These are phyloP conservation scores for Globisporangium irregulare DNA, from an alignment of 352 stramenopile species.

Conservation along the genomic window DNA sequence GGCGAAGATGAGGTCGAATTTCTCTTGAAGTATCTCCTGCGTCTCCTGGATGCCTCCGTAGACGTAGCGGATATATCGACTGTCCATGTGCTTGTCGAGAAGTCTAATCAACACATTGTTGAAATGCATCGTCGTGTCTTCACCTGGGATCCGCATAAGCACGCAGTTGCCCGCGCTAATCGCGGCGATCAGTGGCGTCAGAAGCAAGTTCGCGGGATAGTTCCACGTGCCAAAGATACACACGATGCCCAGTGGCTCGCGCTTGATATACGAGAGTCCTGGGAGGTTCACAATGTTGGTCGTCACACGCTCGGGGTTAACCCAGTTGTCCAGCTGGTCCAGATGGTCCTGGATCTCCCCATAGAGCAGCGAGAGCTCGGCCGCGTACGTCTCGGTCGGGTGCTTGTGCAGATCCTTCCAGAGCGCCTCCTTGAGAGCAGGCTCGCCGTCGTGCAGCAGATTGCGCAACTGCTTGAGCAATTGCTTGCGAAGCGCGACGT, in stretches of 20 bases:
- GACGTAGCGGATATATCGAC: conserved; percentile 75
- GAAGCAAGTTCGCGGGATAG: conserved; percentile 80
- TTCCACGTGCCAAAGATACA: conserved; percentile 93
- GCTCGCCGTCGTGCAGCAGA: conserved; percentile 57
- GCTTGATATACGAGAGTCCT: conserved; percentile 54
- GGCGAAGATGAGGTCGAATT: conserved; percentile 86
- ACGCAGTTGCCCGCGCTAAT: conserved; percentile 92
- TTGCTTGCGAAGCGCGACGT: neutral
- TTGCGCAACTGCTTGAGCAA: conserved; percentile 32
- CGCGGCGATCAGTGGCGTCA: conserved; percentile 75
- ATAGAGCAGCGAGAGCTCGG: conserved; percentile 47
- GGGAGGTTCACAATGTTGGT: conserved; percentile 63
- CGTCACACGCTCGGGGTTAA: conserved; percentile 38
- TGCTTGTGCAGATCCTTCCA: conserved; percentile 74
- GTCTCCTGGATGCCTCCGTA: conserved; percentile 81
- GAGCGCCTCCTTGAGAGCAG: conserved; percentile 43
- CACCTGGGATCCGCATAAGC: conserved; percentile 90
- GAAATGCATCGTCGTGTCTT: conserved; percentile 70
- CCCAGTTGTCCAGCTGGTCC: conserved; percentile 72
- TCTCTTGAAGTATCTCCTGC: conserved; percentile 72
- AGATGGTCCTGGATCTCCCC: conserved; percentile 73
- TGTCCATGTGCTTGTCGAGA: conserved; percentile 78
- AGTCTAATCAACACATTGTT: conserved; percentile 55
- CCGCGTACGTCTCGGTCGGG: conserved; percentile 54
- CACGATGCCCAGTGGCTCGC: conserved; percentile 79